A percentile compares a stretch with the other conserved stretches of the same genome.
Conservation (phyloP, 768 basidiomycete species). For the Trametes cubensis region DNA sequence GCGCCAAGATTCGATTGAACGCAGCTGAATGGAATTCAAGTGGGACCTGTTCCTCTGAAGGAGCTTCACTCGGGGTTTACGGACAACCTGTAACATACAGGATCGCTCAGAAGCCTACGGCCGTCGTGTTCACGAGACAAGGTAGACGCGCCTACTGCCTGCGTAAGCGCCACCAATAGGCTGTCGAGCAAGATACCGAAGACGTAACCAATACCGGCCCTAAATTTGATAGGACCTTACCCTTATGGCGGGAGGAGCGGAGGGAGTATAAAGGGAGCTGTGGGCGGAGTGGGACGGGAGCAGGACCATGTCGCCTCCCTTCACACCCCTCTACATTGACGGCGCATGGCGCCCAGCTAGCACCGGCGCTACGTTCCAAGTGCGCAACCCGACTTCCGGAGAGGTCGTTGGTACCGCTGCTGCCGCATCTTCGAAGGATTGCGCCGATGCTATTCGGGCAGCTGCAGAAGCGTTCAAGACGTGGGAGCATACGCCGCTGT, state of each 20-base stretch:
- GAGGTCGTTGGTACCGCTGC: conserved; percentile 48
- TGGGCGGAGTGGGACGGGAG: too few relatives aligned
- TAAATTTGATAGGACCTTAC: neutral
- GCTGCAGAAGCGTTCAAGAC: conserved; percentile 49
- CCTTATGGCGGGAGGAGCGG: neutral
- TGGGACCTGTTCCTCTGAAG: too few relatives aligned
- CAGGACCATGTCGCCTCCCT: conserved; percentile 17
- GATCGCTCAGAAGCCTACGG: too few relatives aligned
- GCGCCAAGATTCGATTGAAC: too few relatives aligned
- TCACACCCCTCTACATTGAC: conserved; percentile 44
- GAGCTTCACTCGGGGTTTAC: too few relatives aligned
- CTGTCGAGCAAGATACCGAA: too few relatives aligned
- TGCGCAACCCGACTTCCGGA: conserved; percentile 47
- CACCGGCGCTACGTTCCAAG: conserved; percentile 47
- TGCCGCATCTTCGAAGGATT: conserved; percentile 42
- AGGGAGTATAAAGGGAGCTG: neutral
- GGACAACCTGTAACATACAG: too few relatives aligned
- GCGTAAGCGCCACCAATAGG: too few relatives aligned
- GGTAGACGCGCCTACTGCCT: too few relatives aligned
- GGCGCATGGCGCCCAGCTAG: conserved; percentile 42
- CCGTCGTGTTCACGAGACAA: too few relatives aligned
- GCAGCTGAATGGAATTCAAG: too few relatives aligned
- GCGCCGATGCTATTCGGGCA: conserved; percentile 43
- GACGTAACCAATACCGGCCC: too few relatives aligned
- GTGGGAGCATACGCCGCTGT: conserved; percentile 46